phyloP scores from a whole-genome alignment of 2,329 filamentous ascomycete species.

The Aspergillus ochraceoroseus region DNA sequence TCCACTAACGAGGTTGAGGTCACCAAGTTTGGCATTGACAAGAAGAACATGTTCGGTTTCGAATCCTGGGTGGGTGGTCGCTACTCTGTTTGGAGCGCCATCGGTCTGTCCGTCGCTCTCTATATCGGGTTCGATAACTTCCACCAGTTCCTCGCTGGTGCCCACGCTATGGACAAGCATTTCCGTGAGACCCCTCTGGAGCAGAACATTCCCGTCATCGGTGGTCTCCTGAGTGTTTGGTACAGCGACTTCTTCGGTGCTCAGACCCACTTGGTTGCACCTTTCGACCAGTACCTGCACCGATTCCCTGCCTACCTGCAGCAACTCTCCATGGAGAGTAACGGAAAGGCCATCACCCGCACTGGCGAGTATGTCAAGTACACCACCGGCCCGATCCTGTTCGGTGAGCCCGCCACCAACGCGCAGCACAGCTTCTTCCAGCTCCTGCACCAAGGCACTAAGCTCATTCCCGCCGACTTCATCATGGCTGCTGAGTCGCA shows the following conservation, averaged over 20 bases:
- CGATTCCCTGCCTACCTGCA: conserved; percentile 98
- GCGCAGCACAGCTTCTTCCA: conserved; percentile 99
- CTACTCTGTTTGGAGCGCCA: conserved; percentile 98
- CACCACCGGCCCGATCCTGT: conserved; percentile 91
- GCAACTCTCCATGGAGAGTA: conserved; percentile 99
- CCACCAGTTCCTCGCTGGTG: conserved; percentile 88
- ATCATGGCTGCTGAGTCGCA: conserved; percentile 94
- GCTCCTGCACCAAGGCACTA: conserved; percentile 96
- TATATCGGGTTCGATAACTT: conserved; percentile 99
- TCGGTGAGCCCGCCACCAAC: conserved; percentile 97
- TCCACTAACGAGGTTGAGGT: conserved; percentile 95
- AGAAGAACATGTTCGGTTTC: conserved; percentile 99
- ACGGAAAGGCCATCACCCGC: conserved; percentile 94
- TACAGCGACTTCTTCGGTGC: conserved; percentile 99
- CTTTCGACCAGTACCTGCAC: conserved; percentile 98
- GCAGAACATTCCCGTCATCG: conserved; percentile 91
- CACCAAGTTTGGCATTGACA: conserved; percentile 97
- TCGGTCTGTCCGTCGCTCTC: conserved; percentile 86
- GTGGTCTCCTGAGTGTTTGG: conserved; percentile 92
- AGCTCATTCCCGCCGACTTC: conserved; percentile 97
- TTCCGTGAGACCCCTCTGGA: conserved; percentile 86
- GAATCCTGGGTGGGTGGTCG: conserved; percentile 97
- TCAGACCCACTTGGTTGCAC: conserved; percentile 94
- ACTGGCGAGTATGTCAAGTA: conserved; percentile 87
- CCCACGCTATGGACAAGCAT: conserved; percentile 97